Base-by-base conservation (phyloP, 441 rosid species). In the Dalechampia spathulata region DNA sequence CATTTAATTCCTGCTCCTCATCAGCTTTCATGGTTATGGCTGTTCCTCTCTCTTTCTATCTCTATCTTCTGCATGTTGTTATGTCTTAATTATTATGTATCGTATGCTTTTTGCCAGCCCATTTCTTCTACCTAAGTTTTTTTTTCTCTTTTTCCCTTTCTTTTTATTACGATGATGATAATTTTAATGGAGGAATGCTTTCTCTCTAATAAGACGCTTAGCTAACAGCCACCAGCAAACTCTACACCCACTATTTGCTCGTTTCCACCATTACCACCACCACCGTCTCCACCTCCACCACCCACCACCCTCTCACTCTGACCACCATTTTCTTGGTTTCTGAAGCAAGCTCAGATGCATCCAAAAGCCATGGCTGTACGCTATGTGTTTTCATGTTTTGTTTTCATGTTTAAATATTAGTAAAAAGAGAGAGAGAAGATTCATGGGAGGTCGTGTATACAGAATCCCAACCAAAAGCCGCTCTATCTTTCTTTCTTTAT, bases 201-300 rank as follows among this genome's bases (percentile, higher is more conserved):
- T n/a, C n/a, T n/a, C n/a, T n/a, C n/a, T n/a, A n/a, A n/a, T n/a
- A n/a, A 62, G 87, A 75, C 83, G 78, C 72, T 14, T 22, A 62
- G 74, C 73, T 68, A 77, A 63, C 76, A 27, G 77, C 83, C 80
- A 73, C 53, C 62, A 30, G 25, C 54, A 61, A 21, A 22, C 13
- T 5, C 41, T 6, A 20, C 23, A 2, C 0, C 12, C 48, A 37
- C 70, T 65, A 27, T n/a, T 50, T 30, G 47, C 40, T 7, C 26
- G 45, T 13, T 34, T 10, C 55, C 7, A 6, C 36, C 55, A 25
- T 64, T 68, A n/a, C 40, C 58, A 62, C 72, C 62, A 52, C 57
- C 55, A 13, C 11, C 5, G 2, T 25, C 32, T 53, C 63, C 56
- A 61, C 60, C 55, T 52, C 57, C 34, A 8, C 34, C 34, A 30